phyloP scores from a whole-genome alignment of 257 asterid species.

The Jaltomata sinuosa region DNA sequence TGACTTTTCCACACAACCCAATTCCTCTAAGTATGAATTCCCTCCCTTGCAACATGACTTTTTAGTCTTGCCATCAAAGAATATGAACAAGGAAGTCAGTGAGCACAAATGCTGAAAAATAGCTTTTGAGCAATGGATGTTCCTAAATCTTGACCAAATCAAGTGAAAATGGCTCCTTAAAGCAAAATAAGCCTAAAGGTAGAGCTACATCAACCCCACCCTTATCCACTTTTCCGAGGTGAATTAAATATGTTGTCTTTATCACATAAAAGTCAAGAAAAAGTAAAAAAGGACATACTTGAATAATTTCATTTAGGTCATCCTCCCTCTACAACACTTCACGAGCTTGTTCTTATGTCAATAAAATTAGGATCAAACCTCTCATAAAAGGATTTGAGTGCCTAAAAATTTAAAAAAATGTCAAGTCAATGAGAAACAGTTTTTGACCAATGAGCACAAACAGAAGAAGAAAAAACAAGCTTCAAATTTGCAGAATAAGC shows the following conservation, averaged over 20 bases:
- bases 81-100: neutral
- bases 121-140: neutral
- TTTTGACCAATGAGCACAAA: neutral
- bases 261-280: neutral
- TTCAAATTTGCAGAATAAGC: neutral
- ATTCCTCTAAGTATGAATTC: no score
- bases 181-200: neutral
- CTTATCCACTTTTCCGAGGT: neutral
- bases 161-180: neutral
- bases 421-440: neutral
- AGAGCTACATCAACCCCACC: neutral
- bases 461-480: neutral
- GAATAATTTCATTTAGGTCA: conserved; percentile 63
- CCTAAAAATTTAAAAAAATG: conserved; percentile 33
- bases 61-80: neutral
- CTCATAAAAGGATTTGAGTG: conserved; percentile 88
- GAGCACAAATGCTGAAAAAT: neutral
- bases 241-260: neutral
- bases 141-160: neutral
- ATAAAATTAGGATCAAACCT: conserved; percentile 91
- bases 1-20: no score
- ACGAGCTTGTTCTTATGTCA: conserved; percentile 90
- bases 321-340: conserved; percentile 97
- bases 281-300: conserved; percentile 11
- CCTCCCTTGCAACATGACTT: neutral